Evolutionary conservation across 305 asterid species (phyloP), one percentile per base, ranked within the genome.

Genomic region (Andrographis paniculata): DNA sequence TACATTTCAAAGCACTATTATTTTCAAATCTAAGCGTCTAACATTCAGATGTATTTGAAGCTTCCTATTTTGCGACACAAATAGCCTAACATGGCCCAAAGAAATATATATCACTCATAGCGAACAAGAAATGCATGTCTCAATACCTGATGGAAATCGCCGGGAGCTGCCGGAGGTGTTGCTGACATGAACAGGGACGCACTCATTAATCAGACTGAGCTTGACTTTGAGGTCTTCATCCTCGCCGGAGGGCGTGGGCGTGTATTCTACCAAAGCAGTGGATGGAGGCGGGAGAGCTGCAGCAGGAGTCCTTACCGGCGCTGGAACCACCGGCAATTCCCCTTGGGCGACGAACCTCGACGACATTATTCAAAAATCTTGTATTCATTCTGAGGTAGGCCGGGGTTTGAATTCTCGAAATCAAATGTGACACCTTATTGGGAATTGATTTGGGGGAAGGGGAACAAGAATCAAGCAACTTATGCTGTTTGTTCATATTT

Each of bases 111-210:
- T 17, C 1, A 44, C 14, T 30, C 14, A 12, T 23, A 31, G 27
- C 17, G 9, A 42, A 58, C 36, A 27, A 35, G 3, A n/a, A 22
- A 42, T n/a, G n/a, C n/a, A n/a, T n/a, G n/a, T n/a, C n/a, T n/a
- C n/a, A n/a, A n/a, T n/a, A 91, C 99, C 95, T 91, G 99, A 62
- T 91, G 99, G 66, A 91, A 91, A 56, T 91, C 99, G 8, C 99
- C 99, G 16, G 99, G 99, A 91, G 46, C 96, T 91, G 21, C 99
- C 99, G 24, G 99, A 87, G 35, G 99, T 79, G 56, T 91, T 89
- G 68, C 74, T 89, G 62, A 89, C 93, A 38, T 96, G 89, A 47
- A 86, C 96, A 0, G 99, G 99, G 4, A 91, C 95, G 31, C 94
- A 83, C 14, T 91, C 99, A 41, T 76, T 61, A 20, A 91, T 91